Evolutionary conservation across 2,329 filamentous ascomycete species (phyloP).

Genomic region (Arthrobotrys entomopaga): DNA sequence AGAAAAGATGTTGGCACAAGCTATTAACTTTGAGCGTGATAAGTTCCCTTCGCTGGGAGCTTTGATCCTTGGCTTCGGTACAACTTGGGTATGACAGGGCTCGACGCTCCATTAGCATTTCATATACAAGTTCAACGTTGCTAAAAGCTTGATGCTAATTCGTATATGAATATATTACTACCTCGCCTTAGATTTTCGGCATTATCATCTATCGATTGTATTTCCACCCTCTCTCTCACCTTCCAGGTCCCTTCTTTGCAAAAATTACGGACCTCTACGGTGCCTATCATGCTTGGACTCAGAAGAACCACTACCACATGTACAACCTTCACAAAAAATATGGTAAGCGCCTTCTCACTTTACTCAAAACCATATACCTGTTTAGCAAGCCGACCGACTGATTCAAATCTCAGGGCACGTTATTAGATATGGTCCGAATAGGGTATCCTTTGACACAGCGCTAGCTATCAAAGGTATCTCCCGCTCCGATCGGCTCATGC

Average conservation of each 20-base stretch:
- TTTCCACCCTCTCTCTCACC: conserved; percentile 73
- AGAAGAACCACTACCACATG: conserved; percentile 78
- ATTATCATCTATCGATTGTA: conserved; percentile 67
- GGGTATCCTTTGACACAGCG: conserved; percentile 78
- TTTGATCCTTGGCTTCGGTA: conserved; percentile 8
- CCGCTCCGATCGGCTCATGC: no score
- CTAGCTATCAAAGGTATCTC: conserved; percentile 70
- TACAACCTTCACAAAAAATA: conserved; percentile 77
- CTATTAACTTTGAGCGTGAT: conserved; percentile 13
- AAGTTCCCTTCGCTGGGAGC: conserved; percentile 1
- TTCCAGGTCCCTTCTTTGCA: conserved; percentile 72
- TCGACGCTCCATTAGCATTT: background rate
- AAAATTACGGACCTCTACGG: conserved; percentile 70
- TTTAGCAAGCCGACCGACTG: no score
- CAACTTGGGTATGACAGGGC: conserved; percentile 5
- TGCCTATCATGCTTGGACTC: conserved; percentile 78
- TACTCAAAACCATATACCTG: background rate
- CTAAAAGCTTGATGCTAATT: background rate
- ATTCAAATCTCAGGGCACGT: conserved; percentile 11
- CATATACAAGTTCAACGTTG: background rate
- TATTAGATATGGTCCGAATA: conserved; percentile 62
- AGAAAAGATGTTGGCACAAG: conserved; percentile 27
- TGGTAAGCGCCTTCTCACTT: conserved; percentile 63
- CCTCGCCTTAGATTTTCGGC: background rate
- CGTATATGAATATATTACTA: background rate